Percentiles rank a stretch among this genome's conserved stretches.
Conservation (phyloP, 2,329 filamentous ascomycete species). For the Didymella exigua region DNA sequence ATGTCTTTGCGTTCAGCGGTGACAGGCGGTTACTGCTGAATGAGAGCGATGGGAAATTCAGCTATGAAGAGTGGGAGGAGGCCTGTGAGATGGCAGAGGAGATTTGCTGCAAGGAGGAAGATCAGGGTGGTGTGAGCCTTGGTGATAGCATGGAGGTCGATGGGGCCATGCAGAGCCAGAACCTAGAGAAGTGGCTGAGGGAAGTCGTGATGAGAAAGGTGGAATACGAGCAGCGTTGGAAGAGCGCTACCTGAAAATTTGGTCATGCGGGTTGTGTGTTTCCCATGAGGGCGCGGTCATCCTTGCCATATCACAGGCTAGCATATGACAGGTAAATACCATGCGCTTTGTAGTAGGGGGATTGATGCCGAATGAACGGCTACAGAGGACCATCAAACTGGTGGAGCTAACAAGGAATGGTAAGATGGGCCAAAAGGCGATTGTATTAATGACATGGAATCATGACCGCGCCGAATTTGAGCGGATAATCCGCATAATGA, state of each 20-base stretch:
- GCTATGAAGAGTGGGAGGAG: constrained; percentile 74
- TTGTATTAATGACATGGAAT: too few species aligned
- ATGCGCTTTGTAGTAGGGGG: too few species aligned
- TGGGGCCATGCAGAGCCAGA: constrained; percentile 35
- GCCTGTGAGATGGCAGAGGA: constrained; percentile 68
- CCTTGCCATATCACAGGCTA: too few species aligned
- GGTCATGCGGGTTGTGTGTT: too few species aligned
- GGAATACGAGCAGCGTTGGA: constrained; percentile 50
- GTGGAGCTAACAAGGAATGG: too few species aligned
- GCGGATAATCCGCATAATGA: too few species aligned
- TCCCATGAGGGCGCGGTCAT: too few species aligned
- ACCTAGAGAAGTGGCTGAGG: constrained; percentile 48
- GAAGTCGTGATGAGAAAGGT: constrained; percentile 50
- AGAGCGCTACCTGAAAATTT: constrained; percentile 42
- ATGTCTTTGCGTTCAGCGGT: constrained; percentile 78
- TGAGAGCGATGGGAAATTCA: constrained; percentile 83
- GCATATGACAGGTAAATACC: too few species aligned
- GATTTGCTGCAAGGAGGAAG: constrained; percentile 64
- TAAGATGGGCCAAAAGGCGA: too few species aligned
- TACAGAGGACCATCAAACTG: too few species aligned
- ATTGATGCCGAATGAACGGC: too few species aligned
- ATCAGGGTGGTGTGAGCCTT: constrained; percentile 40
- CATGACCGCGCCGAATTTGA: too few species aligned
- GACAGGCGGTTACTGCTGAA: constrained; percentile 73
- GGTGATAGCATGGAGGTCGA: constrained; percentile 48